Evolutionary conservation across 805 yeast species (phyloP).

Genomic region (Alloascoidea hylecoeti): DNA sequence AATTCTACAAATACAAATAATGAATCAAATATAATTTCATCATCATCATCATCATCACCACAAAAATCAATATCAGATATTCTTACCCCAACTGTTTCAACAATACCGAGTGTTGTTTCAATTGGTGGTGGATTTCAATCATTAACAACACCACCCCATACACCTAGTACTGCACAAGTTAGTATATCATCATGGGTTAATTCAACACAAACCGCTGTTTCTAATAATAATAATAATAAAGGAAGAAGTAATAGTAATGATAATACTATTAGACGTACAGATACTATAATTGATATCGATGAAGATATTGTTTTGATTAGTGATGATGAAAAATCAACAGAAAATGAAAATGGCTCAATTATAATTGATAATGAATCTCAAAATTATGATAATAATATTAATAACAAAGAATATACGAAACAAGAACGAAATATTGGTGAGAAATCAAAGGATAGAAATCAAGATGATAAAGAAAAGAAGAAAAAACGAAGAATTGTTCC

Average conservation of each 20-base stretch:
- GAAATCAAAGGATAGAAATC: no score
- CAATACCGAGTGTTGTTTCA: not conserved
- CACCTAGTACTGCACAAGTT: not conserved
- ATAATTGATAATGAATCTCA: constrained; percentile 10
- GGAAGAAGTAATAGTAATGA: not conserved
- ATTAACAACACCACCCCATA: constrained; percentile 1
- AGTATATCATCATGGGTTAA: not conserved
- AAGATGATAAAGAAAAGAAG: no score
- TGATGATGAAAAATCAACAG: not conserved
- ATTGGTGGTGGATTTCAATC: not conserved
- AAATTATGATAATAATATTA: no score
- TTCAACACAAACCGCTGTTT: not conserved
- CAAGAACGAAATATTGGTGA: no score
- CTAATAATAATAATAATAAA: not conserved
- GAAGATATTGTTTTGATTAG: not conserved
- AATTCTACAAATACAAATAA: not conserved
- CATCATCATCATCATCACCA: not conserved
- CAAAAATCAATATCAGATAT: not conserved
- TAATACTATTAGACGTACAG: not conserved
- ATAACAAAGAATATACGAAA: no score
- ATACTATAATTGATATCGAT: not conserved
- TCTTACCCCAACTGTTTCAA: not conserved
- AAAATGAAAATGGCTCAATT: constrained; percentile 3
- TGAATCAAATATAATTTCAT: no score
- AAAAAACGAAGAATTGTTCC: no score